These are phyloP conservation scores for Chloranthus sessilifolius DNA, from an alignment of 164 flowering plant genomes.

Conservation along the genomic window DNA sequence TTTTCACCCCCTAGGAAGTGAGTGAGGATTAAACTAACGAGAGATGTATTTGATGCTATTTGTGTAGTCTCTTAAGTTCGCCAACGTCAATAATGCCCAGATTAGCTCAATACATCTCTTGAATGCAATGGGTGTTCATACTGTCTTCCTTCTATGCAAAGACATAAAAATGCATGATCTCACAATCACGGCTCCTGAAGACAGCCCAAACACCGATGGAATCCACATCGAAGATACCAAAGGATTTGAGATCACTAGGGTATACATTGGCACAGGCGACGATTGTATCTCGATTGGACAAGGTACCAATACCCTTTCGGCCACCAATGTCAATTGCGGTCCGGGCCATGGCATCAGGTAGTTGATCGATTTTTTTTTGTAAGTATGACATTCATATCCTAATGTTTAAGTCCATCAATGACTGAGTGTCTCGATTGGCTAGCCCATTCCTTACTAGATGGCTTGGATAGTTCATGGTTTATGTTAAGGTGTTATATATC, in stretches of 20 bases:
- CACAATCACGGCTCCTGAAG: slow-evolving; percentile 36
- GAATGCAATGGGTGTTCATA: slow-evolving; percentile 43
- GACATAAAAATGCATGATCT: slow-evolving; percentile 17
- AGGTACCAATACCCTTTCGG: slow-evolving; percentile 43
- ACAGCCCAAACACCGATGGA: slow-evolving; percentile 43
- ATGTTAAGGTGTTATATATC: not conserved
- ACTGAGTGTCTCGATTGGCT: too few species aligned
- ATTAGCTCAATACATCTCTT: slow-evolving; percentile 23
- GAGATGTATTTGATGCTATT: too few species aligned
- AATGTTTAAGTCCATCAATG: too few species aligned
- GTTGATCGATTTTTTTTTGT: too few species aligned
- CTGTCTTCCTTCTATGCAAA: slow-evolving; percentile 9
- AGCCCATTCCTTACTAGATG: too few species aligned
- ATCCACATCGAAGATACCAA: slow-evolving; percentile 18
- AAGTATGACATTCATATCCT: too few species aligned
- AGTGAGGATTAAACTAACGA: too few species aligned
- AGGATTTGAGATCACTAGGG: slow-evolving; percentile 23
- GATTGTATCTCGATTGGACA: slow-evolving; percentile 67
- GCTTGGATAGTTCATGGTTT: too few species aligned
- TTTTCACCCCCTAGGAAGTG: not conserved
- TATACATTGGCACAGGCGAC: slow-evolving; percentile 50
- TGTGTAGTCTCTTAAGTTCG: slow-evolving; percentile 47
- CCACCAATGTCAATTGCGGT: slow-evolving; percentile 45
- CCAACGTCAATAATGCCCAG: slow-evolving; percentile 27
- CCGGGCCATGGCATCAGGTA: slow-evolving; percentile 77